These are phyloP conservation scores for Zygoascus sp. DNA, from an alignment of 1,139 yeast genomes.

Conservation along the genomic window DNA sequence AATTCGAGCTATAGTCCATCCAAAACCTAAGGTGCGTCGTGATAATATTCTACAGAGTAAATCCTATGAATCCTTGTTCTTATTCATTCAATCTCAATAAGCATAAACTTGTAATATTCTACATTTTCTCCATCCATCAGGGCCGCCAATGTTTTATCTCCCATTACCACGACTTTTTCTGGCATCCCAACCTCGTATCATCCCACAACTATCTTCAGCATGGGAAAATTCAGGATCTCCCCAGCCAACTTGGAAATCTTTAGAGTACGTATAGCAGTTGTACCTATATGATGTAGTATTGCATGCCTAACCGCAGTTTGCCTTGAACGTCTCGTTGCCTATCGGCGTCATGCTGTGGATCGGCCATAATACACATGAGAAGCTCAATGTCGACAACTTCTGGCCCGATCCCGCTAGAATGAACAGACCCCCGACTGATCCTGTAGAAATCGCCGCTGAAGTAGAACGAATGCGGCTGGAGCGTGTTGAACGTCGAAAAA, in stretches of 20 bases:
- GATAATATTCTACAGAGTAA: no score
- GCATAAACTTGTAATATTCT: no score
- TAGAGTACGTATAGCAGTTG: no score
- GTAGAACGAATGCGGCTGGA: slow-evolving; percentile 79
- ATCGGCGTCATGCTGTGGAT: slow-evolving; percentile 87
- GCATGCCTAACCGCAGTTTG: slow-evolving; percentile 47
- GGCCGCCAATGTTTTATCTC: no score
- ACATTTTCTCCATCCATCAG: no score
- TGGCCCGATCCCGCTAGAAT: slow-evolving; percentile 96
- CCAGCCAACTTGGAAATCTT: slow-evolving; percentile 53
- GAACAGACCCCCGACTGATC: slow-evolving; percentile 88
- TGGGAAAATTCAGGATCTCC: slow-evolving; percentile 11
- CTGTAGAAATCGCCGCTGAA: slow-evolving; percentile 87
- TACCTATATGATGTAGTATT: no score
- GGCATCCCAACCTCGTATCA: slow-evolving; percentile 5
- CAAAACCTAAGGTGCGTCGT: no score
- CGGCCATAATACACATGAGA: slow-evolving; percentile 83
- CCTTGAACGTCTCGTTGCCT: slow-evolving; percentile 82
- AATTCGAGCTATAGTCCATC: no score
- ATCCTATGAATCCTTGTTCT: no score
- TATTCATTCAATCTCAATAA: no score
- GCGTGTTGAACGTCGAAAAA: slow-evolving; percentile 63
- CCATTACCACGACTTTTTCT: no score
- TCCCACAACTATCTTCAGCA: slow-evolving; percentile 4
- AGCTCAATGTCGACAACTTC: slow-evolving; percentile 89